Percentiles rank a stretch among this genome's conserved stretches.
phyloP scores from a whole-genome alignment of 2,329 filamentous ascomycete genomes.

The Sporothrix pallida region DNA sequence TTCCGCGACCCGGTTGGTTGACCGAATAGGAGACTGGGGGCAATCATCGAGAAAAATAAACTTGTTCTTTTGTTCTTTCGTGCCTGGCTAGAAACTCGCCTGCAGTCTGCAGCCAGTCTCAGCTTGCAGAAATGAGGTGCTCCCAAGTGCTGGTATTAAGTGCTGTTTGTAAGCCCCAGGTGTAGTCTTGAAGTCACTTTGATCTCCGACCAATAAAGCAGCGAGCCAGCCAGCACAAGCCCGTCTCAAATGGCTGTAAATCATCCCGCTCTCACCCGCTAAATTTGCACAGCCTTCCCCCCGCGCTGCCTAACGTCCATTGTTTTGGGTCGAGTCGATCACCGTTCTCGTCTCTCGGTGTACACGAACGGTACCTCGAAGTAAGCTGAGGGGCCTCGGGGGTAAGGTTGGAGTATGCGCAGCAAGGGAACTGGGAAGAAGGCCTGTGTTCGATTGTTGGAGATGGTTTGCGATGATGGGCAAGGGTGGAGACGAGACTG shows the following conservation, averaged over 20 bases:
- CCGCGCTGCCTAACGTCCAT: not conserved
- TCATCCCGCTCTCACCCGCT: slow-evolving; percentile 21
- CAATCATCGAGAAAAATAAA: not conserved
- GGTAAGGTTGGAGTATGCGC: not conserved
- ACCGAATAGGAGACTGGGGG: not conserved
- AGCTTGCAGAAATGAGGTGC: not conserved
- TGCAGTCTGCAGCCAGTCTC: not conserved
- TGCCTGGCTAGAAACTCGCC: slow-evolving; percentile 6
- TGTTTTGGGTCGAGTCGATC: not conserved
- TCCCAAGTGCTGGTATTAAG: not conserved
- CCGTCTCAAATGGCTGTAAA: not conserved
- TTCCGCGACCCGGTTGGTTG: not conserved
- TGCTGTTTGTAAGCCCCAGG: not conserved
- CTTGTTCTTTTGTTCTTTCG: not conserved
- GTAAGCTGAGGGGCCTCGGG: not conserved
- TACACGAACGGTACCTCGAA: slow-evolving; percentile 12
- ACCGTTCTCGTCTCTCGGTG: slow-evolving; percentile 22
- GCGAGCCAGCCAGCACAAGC: slow-evolving; percentile 5
- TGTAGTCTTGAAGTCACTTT: not conserved
- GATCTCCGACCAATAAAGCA: not conserved
- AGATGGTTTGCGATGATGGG: not conserved
- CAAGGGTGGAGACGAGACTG: not conserved
- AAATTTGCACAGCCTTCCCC: slow-evolving; percentile 4
- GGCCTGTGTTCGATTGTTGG: not conserved
- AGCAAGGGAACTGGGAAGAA: not conserved